Conservation (phyloP, 208 protist species). For the Trypanosoma lewisi region DNA sequence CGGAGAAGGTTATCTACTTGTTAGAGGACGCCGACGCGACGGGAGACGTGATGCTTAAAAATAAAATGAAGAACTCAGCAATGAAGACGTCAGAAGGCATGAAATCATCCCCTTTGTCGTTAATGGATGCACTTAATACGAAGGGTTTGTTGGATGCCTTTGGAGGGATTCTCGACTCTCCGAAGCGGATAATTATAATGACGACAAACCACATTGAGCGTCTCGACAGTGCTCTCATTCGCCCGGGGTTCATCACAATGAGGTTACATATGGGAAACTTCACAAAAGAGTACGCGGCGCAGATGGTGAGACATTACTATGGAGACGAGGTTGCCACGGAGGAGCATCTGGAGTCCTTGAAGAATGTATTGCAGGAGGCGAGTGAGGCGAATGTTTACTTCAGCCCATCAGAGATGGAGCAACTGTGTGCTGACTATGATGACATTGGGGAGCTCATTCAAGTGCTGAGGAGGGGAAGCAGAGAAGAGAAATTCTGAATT, state of each 20-base stretch:
- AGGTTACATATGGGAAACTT: slow-evolving; percentile 88
- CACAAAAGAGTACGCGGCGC: slow-evolving; percentile 49
- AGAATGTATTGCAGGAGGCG: slow-evolving; percentile 15
- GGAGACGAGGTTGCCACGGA: slow-evolving; percentile 16
- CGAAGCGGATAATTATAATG: slow-evolving; percentile 91
- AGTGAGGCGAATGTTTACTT: slow-evolving; percentile 27
- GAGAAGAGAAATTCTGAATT: slow-evolving; percentile 51
- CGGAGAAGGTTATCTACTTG: slow-evolving; percentile 79
- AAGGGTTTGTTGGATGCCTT: slow-evolving; percentile 92
- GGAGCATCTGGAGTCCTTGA: slow-evolving; percentile 11
- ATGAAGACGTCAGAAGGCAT: slow-evolving; percentile 7
- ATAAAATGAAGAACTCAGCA: slow-evolving; percentile 12
- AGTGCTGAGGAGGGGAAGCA: slow-evolving; percentile 52
- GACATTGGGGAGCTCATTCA: slow-evolving; percentile 62
- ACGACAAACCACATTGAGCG: slow-evolving; percentile 94
- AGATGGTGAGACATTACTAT: slow-evolving; percentile 86
- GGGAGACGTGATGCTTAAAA: slow-evolving; percentile 46
- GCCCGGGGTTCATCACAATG: slow-evolving; percentile 89
- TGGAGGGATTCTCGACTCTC: slow-evolving; percentile 87
- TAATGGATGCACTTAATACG: slow-evolving; percentile 69
- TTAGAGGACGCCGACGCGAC: slow-evolving; percentile 88
- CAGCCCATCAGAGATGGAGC: slow-evolving; percentile 86
- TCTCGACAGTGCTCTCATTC: slow-evolving; percentile 79
- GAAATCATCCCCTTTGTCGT: slow-evolving; percentile 1
- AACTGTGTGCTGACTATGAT: slow-evolving; percentile 83